Evolutionary conservation across 1,284 basidiomycete species (phyloP).

Genomic region (Phellopilus nigrolimitatus): DNA sequence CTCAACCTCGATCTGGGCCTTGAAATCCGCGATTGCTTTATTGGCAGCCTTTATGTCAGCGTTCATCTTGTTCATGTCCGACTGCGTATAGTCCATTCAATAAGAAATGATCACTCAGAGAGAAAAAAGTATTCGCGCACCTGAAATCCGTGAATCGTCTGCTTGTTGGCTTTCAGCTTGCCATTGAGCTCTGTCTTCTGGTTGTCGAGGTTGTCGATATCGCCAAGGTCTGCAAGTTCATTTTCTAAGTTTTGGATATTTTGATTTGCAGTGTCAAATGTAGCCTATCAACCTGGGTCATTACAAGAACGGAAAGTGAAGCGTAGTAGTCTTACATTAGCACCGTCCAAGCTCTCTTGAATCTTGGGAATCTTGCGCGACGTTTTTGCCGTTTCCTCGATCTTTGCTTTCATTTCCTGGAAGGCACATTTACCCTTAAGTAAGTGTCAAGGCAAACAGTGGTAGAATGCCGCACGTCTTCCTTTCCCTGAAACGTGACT

Average conservation of each 20-base stretch:
- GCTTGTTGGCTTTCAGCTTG: conserved; percentile 43
- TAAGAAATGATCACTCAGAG: conserved; percentile 7
- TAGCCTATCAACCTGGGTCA: conserved; percentile 28
- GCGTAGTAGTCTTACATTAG: conserved; percentile 39
- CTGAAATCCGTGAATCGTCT: conserved; percentile 39
- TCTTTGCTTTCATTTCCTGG: conserved; percentile 48
- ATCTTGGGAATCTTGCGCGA: conserved; percentile 47
- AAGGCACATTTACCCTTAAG: too few species aligned
- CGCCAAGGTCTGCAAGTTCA: conserved; percentile 44
- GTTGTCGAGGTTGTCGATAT: conserved; percentile 47
- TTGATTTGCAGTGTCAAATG: conserved; percentile 40
- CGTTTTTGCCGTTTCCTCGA: conserved; percentile 47
- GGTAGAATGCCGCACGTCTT: conserved; percentile 46
- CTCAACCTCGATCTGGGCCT: conserved; percentile 54
- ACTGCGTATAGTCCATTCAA: conserved; percentile 31
- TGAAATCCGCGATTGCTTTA: conserved; percentile 42
- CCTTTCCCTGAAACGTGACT: conserved; percentile 76
- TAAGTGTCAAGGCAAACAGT: not conserved
- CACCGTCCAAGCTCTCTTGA: conserved; percentile 38
- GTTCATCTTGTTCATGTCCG: conserved; percentile 45
- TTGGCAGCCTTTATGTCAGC: conserved; percentile 37
- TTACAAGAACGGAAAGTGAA: not conserved
- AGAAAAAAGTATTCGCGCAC: too few species aligned
- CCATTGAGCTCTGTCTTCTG: conserved; percentile 40
- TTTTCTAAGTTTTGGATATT: conserved; percentile 45